Base-by-base conservation (phyloP, 176 grass and related monocot species). In the Avena sativa region DNA sequence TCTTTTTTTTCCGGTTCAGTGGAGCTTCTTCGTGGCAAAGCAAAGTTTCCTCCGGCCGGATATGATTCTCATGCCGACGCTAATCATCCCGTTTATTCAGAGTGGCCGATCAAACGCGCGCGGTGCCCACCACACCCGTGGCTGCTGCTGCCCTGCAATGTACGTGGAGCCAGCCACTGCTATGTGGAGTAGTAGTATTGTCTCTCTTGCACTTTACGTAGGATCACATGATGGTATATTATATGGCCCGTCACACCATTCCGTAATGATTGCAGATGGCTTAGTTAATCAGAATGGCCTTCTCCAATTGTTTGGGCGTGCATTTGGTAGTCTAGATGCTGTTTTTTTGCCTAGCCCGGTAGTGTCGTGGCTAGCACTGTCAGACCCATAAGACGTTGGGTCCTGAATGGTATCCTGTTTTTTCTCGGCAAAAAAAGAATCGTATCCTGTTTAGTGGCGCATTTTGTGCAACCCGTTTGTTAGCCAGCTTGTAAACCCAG, bases 161-260 rank as follows among this genome's bases (percentile, higher is more conserved):
- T 56, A 7, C 53, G 7, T 57, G 53, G 53, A 57, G 16, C 53
- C 53, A 57, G 12, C 15, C 19, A n/a, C 1, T 43, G 40, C 56
- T 57, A 59, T 59, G 9, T 51, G 49, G 40, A 43, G 40, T 13
- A 13, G 49, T 9, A 9, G 11, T 25, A 74, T 74, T 21, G 43
- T 49, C n/a, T 48, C 49, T 49, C 83, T 67, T 66, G 14, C 36
- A 2, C 20, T 56, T 85, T 21, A 86, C 83, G 74, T 52, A 68
- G 4, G 48, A 79, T 17, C 10, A 50, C 34, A 75, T 32, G 56
- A 20, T 70, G 2, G 40, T 46, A 71, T 72, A 52, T 23, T 7
- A 48, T 21, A 21, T 75, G 71, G 57, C 15, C 83, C 83, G 34
- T 70, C 34, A 44, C 14, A 12, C 10, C 38, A 14, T 79, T 38